These are phyloP conservation scores for Iberis amara DNA, from an alignment of 441 rosid genomes.

Conservation along the genomic window DNA sequence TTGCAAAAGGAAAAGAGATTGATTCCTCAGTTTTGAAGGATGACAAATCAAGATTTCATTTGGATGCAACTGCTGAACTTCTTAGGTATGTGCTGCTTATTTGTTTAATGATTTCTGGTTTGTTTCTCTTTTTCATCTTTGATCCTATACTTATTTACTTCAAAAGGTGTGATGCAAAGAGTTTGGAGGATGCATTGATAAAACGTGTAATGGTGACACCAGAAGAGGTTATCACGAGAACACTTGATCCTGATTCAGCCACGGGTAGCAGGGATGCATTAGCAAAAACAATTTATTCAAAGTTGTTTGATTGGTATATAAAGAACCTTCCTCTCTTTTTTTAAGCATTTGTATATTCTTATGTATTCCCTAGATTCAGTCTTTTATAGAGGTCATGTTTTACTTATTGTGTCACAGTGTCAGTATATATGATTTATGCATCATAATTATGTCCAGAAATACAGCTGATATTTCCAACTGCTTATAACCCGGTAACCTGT, in stretches of 20 bases:
- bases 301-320: constrained; percentile 93
- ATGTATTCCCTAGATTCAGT: not conserved
- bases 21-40: constrained; percentile 96
- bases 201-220: constrained; percentile 99
- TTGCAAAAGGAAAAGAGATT: constrained; percentile 80
- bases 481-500: not conserved
- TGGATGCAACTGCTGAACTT: constrained; percentile 73
- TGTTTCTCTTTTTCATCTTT: constrained; percentile 21
- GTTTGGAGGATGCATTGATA: constrained; percentile 91
- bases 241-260: constrained; percentile 92
- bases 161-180: constrained; percentile 82
- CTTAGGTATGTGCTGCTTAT: constrained; percentile 52
- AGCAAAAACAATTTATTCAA: constrained; percentile 94
- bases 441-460: not conserved
- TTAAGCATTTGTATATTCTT: not conserved
- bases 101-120: constrained; percentile 20
- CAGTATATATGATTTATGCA: not conserved
- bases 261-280: constrained; percentile 90
- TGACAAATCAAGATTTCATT: constrained; percentile 86
- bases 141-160: constrained; percentile 26
- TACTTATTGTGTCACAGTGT: constrained; percentile 9
- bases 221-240: constrained; percentile 96
- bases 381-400: constrained; percentile 8
- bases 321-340: constrained; percentile 9
- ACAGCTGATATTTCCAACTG: constrained; percentile 10